Evolutionary conservation across 2,329 filamentous ascomycete species (phyloP).

Genomic region (Microcyclospora pomicola): DNA sequence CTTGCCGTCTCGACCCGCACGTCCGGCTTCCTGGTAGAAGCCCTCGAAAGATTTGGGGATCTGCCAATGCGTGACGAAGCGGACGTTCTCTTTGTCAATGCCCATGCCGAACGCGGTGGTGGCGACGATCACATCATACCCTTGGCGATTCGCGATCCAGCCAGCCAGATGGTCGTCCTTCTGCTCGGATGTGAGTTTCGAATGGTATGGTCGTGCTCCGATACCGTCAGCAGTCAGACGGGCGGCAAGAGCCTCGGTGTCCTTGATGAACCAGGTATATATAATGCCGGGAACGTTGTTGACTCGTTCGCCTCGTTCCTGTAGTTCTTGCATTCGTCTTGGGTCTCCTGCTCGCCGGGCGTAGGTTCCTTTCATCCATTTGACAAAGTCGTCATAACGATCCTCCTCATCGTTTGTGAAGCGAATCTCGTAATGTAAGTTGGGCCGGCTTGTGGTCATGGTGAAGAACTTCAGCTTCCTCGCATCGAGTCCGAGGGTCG

Average conservation of each 20-base stretch:
- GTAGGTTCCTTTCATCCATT: constrained; percentile 64
- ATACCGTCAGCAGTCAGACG: constrained; percentile 54
- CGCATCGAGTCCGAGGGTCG: constrained; percentile 53
- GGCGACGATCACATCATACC: constrained; percentile 85
- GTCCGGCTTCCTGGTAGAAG: constrained; percentile 89
- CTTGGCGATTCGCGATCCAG: constrained; percentile 59
- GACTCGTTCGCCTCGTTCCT: constrained; percentile 34
- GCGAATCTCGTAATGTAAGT: constrained; percentile 80
- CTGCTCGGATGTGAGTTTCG: constrained; percentile 48
- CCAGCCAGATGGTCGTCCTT: constrained; percentile 58
- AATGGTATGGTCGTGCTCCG: constrained; percentile 60
- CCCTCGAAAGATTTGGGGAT: constrained; percentile 89
- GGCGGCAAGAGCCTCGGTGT: constrained; percentile 57
- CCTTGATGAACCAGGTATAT: constrained; percentile 60
- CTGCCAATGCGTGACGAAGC: constrained; percentile 91
- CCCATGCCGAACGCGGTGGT: constrained; percentile 97
- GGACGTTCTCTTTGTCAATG: constrained; percentile 88
- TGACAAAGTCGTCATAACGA: constrained; percentile 58
- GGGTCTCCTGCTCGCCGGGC: constrained; percentile 48
- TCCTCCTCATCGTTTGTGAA: constrained; percentile 68
- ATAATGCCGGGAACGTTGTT: constrained; percentile 64
- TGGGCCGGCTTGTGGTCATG: constrained; percentile 70
- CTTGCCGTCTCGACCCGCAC: constrained; percentile 79
- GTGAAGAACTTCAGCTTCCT: constrained; percentile 58
- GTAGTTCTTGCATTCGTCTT: constrained; percentile 44